Percentiles rank a stretch among this genome's conserved stretches.
These are phyloP conservation scores for Dendrocalamus sinicus DNA, from an alignment of 176 grass and related monocot genomes.

Conservation along the genomic window DNA sequence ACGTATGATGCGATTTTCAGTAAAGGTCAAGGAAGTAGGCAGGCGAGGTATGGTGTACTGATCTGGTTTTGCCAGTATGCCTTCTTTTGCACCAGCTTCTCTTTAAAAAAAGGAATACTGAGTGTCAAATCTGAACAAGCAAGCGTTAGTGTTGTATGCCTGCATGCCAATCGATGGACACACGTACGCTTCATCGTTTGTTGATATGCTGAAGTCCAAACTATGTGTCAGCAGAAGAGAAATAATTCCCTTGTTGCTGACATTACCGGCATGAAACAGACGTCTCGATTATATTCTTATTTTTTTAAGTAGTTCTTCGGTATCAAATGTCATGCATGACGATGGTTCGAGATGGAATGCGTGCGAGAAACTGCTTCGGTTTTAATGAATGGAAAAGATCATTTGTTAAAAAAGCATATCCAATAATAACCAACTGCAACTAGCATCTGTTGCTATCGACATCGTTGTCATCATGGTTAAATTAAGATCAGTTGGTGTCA, in stretches of 20 bases:
- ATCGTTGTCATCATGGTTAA: no score
- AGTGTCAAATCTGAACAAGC: not conserved
- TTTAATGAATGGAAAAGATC: not conserved
- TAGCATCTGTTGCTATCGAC: not conserved
- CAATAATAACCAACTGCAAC: not conserved
- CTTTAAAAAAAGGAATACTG: not conserved
- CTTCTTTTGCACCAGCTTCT: not conserved
- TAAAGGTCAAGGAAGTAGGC: slow-evolving; percentile 35
- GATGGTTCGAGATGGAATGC: not conserved
- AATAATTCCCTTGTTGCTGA: not conserved
- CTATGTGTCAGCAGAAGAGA: not conserved
- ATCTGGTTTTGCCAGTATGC: not conserved
- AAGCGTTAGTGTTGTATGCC: not conserved
- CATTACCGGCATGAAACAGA: not conserved
- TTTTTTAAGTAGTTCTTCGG: not conserved
- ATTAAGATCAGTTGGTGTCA: not conserved
- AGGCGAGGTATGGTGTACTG: not conserved
- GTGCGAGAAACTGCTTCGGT: not conserved
- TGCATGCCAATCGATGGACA: not conserved
- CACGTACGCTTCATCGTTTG: slow-evolving; percentile 8
- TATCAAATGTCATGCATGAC: slow-evolving; percentile 33
- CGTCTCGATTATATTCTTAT: not conserved
- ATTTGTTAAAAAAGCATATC: not conserved
- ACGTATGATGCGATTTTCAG: not conserved
- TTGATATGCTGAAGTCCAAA: not conserved